These are phyloP conservation scores for Tuber umbilicatum DNA, from an alignment of 495 filamentous ascomycete genomes.

Conservation along the genomic window DNA sequence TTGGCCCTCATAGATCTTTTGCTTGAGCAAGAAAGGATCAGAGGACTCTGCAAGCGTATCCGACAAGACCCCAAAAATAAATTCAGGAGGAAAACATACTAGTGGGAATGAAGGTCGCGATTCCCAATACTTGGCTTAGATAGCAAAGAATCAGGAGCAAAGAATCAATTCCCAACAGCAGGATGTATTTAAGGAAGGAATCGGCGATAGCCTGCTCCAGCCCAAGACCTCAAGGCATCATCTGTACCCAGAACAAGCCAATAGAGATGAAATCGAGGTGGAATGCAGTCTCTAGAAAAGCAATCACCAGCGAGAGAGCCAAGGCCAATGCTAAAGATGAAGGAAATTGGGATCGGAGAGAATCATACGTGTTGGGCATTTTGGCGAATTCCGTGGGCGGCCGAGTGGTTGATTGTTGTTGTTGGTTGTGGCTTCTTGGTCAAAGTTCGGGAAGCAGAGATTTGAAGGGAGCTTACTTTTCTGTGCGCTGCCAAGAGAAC, in stretches of 20 bases:
- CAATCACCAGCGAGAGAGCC: slow-evolving; percentile 31
- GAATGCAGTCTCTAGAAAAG: slow-evolving; percentile 22
- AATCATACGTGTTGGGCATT: slow-evolving; percentile 38
- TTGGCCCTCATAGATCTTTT: slow-evolving; percentile 24
- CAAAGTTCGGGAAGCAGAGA: background rate
- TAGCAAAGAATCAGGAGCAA: slow-evolving; percentile 32
- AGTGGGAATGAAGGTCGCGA: slow-evolving; percentile 42
- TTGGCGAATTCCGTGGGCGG: slow-evolving; percentile 15
- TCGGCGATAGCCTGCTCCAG: slow-evolving; percentile 77
- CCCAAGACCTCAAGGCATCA: slow-evolving; percentile 44
- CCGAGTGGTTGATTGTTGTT: slow-evolving; percentile 11
- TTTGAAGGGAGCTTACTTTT: background rate
- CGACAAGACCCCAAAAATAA: slow-evolving; percentile 70
- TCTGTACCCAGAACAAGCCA: background rate
- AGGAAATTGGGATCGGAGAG: slow-evolving; percentile 11
- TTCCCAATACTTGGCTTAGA: slow-evolving; percentile 31
- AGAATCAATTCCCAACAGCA: slow-evolving; percentile 46
- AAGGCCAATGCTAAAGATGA: slow-evolving; percentile 26
- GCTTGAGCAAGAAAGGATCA: slow-evolving; percentile 2
- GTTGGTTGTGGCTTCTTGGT: background rate
- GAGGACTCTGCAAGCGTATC: slow-evolving; percentile 52
- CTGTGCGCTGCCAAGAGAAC: background rate
- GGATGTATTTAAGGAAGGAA: slow-evolving; percentile 83
- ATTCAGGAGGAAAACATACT: slow-evolving; percentile 49
- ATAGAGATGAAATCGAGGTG: slow-evolving; percentile 24